phyloP scores from a whole-genome alignment of 2,329 filamentous ascomycete species.

The Cadophora luteo-olivacea region DNA sequence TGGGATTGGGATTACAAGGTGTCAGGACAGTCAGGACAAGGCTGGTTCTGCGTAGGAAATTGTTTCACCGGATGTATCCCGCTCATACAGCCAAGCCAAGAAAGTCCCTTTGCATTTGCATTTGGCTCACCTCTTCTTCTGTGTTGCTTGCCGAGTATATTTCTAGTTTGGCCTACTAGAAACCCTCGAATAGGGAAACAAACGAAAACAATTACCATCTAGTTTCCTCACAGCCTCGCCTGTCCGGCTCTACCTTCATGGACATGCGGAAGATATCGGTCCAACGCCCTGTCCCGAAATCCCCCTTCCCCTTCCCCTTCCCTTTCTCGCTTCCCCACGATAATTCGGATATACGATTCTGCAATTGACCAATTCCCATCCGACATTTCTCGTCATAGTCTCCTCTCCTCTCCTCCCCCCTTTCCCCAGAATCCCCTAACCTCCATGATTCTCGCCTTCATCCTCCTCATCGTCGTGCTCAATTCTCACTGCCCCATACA shows the following conservation, averaged over 20 bases:
- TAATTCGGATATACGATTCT: constrained; percentile 13
- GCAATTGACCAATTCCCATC: neutral
- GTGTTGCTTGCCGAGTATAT: neutral
- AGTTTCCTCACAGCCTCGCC: neutral
- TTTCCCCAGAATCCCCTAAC: constrained; percentile 1
- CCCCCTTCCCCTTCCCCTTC: neutral
- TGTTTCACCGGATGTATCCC: neutral
- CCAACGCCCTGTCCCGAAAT: neutral
- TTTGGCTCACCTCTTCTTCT: neutral
- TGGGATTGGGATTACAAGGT: constrained; percentile 14
- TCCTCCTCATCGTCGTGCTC: neutral
- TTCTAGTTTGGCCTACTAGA: neutral
- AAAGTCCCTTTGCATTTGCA: neutral
- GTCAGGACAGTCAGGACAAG: neutral
- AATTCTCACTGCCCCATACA: neutral
- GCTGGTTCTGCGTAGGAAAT: neutral
- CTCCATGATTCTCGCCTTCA: neutral
- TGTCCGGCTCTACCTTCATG: neutral
- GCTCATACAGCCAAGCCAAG: constrained; percentile 7
- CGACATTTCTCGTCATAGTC: constrained; percentile 3
- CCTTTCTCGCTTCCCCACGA: constrained; percentile 5
- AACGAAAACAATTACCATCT: neutral
- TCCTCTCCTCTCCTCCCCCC: neutral
- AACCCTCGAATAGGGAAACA: neutral
- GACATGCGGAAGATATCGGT: constrained; percentile 12